Evolutionary conservation across 257 asterid genomes (phyloP).

Genomic region (Linaria vulgaris): DNA sequence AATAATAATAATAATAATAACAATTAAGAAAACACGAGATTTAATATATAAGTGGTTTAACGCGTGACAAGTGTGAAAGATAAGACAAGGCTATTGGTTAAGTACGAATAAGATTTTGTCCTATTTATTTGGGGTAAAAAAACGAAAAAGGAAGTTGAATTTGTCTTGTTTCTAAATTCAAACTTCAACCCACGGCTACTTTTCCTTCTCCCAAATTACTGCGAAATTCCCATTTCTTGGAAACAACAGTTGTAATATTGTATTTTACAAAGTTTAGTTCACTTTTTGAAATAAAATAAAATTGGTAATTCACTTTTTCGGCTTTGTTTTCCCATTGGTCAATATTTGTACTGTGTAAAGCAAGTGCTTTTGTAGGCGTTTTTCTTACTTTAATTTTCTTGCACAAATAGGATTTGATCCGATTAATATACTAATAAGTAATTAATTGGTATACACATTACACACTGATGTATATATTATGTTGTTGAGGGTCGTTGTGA

Average conservation of each 20-base stretch:
- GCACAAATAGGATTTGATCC: background rate
- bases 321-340: background rate
- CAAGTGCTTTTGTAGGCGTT: background rate
- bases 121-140: constrained; percentile 30
- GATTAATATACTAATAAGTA: no score
- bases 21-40: no score
- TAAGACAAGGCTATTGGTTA: background rate
- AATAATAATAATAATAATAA: no score
- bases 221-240: background rate
- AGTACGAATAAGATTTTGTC: constrained; percentile 28
- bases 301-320: background rate
- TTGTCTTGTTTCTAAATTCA: constrained; percentile 26
- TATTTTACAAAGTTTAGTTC: background rate
- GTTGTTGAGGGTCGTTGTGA: no score
- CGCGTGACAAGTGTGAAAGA: background rate
- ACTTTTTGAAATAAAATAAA: no score
- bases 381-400: background rate
- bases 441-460: no score
- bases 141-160: constrained; percentile 21
- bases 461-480: no score
- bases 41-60: no score
- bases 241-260: background rate
- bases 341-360: background rate
- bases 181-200: background rate
- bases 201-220: background rate